Base-by-base conservation (phyloP, 768 basidiomycete genomes). In the Coprinopsis strossmayeri region DNA sequence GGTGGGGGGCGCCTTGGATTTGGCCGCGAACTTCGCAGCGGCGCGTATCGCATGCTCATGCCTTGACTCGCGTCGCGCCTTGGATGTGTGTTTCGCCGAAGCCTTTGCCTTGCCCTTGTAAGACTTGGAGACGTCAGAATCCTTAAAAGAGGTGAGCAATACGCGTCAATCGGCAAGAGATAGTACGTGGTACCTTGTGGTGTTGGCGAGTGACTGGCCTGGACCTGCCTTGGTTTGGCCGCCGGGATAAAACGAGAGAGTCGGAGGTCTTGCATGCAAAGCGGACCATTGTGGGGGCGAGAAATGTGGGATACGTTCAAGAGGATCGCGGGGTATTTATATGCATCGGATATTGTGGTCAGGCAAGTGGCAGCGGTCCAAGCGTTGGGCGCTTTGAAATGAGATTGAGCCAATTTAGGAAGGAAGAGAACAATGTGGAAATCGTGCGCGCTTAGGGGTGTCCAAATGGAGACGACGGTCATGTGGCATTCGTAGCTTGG, bases 1-100 rank as follows among this genome's bases (percentile, higher is more conserved):
- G 38, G 61, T n/a, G n/a, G n/a, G n/a, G n/a, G n/a, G n/a, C n/a
- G n/a, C 56, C 45, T 60, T 59, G 3, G 62, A 57, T 20, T 58
- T 45, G 1, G 21, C 44, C 5, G 45, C 37, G 21, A 5, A 9
- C 40, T 42, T 21, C 11, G 21, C 23, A 9, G 5, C 32, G 37
- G 20, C 9, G 21, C 15, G 5, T 9, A 34, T 34, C 11, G 45
- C 44, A 10, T 17, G 4, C 44, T 45, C 35, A 41, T 30, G 44
- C 21, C 23, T 47, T 23, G 38, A 26, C 13, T 32, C 40, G 45
- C 53, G 47, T 42, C 50, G 21, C 21, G 18, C 5, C 23, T 21
- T 5, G 21, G 40, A 24, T 3, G 24, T 23, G 10, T 23, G 40
- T 23, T 42, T 42, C 21, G 18, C 5, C 5, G 40, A 7, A 17